Evolutionary conservation across 192 early-diverging fungal species (phyloP), one percentile per base, ranked within the genome.

Genomic region (Podila verticillata): DNA sequence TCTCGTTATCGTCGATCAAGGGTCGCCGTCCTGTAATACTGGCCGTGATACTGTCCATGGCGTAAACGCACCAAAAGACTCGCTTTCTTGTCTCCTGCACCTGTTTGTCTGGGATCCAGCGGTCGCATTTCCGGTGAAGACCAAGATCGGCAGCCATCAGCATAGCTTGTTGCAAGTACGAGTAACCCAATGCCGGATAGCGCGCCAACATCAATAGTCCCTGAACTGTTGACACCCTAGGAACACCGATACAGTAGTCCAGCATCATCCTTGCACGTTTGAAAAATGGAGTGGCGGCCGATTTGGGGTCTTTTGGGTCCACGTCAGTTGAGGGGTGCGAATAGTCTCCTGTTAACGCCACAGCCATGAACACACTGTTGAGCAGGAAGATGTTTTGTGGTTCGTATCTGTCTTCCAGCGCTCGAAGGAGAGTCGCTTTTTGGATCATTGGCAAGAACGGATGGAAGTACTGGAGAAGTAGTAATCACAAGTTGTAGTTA

Each of bases 211-310:
- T 39, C 26, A 79, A 48, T 4, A 79, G 22, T 28, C 75, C 75
- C n/a, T 79, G 75, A 10, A 79, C 75, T 2, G 75, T 79, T 2
- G 75, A 72, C 8, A 79, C 64, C 29, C 75, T 66, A 6, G 75
- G 75, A 3, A 79, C 65, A 0, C 75, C 75, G 5, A 79, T 71
- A 32, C 75, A 79, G 30, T 72, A 79, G 31, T 79, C 75, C 48
- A 79, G 47, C n/a, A 79, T 68, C 58, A 71, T 36, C 7, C 84
- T 70, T 19, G 84, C 84, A 20, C 86, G 59, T 47, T 88, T 84
- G 31, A 86, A 83, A 60, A 88, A 88, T 15, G 84, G 68, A 3
- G 85, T 84, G 24, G 83, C 84, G 10, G 83, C 62, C 9, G 83
- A 81, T 39, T 83, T 82, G 7, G 58, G 74, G 10, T 72, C 34